Base-by-base conservation (phyloP, 257 asterid species). In the Ilex aquifolium region DNA sequence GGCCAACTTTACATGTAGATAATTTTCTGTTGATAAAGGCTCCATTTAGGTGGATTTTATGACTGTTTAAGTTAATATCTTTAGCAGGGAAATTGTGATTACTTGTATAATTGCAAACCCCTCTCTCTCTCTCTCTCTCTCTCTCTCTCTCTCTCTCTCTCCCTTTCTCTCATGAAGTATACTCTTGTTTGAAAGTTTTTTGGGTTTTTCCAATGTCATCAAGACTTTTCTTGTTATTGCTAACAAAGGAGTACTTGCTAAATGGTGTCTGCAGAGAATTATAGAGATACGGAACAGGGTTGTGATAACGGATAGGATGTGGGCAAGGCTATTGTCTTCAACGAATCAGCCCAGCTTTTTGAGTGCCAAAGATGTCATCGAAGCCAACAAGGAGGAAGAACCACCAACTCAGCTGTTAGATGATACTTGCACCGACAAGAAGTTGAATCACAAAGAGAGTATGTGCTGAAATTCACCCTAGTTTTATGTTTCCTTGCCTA, bases 301-400 rank as follows among this genome's bases (percentile, higher is more conserved):
- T 17, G 92, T 91, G 78, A 86, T 91, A 70, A 91, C 98, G 12
- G 98, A 91, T 68, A 80, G 98, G 68, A 91, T 91, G 98, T 91
- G 98, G 98, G 98, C 97, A 0, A 76, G 97, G 65, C 88, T 91
- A 59, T 78, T 91, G 15, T 85, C 97, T 8, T 91, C 98, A 6
- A 91, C 98, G 9, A 88, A 88, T 67, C 98, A 91, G 65, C 98
- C 98, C 9, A 88, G 98, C 74, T 91, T 91, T 80, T 66, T 85
- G 83, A 50, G 70, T 31, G 50, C 65, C 2, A 74, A 69, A 64
- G 79, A 76, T 14, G 48, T 56, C 16, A 55, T n/a, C 1, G 80
- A 67, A 57, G 77, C 61, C 40, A 59, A 61, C 68, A 60, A 76
- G 39, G 72, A 63, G 57, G 74, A 71, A 44, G 79, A 76, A 63